Evolutionary conservation across 345 rosid genomes (phyloP).

Genomic region (Aegle marmelos): DNA sequence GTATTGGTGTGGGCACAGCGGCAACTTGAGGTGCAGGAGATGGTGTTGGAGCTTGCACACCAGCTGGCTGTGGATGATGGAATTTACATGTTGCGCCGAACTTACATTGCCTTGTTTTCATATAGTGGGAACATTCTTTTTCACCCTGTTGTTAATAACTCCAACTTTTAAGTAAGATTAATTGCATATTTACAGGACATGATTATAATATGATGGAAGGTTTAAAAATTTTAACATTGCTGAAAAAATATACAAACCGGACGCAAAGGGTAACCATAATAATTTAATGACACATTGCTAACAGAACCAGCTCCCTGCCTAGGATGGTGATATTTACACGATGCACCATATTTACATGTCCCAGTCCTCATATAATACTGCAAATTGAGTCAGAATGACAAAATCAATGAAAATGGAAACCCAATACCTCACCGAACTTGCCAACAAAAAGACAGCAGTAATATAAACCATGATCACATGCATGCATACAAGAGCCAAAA

Average conservation of each 20-base stretch:
- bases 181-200: not conserved
- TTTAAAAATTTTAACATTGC: not conserved
- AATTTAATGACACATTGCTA: conserved; percentile 49
- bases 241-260: conserved; percentile 53
- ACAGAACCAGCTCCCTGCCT: conserved; percentile 64
- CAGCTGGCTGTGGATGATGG: conserved; percentile 75
- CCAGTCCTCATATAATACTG: conserved; percentile 92
- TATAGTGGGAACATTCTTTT: conserved; percentile 81
- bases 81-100: conserved; percentile 82
- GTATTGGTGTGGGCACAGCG: conserved; percentile 38
- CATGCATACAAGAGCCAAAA: not conserved
- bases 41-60: conserved; percentile 45
- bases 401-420: conserved; percentile 7
- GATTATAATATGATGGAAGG: not conserved
- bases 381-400: conserved; percentile 10
- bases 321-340: conserved; percentile 95
- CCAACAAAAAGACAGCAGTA: not conserved
- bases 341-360: conserved; percentile 85
- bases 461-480: not conserved
- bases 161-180: conserved; percentile 2
- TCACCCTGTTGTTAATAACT: conserved; percentile 59
- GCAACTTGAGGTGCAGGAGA: conserved; percentile 50
- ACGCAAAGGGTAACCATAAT: conserved; percentile 79
- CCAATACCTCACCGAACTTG: conserved; percentile 1
- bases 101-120: conserved; percentile 90